Evolutionary conservation across 2,329 filamentous ascomycete genomes (phyloP).

Genomic region (Fonsecaea nubica): DNA sequence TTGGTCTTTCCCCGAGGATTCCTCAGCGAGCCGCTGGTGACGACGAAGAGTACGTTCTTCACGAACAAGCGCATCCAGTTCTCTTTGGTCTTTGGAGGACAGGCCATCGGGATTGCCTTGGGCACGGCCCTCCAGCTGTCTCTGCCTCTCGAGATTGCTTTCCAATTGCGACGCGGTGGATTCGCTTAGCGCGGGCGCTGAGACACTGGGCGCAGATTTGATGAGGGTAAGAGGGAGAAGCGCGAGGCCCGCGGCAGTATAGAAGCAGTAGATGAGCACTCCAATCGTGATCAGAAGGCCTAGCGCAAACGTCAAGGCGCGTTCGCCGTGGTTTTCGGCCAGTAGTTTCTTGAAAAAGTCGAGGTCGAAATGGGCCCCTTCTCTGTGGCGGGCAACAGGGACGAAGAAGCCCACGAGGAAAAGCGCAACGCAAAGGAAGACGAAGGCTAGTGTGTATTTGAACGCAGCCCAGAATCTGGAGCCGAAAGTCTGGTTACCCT

Average conservation of each 20-base stretch:
- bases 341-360: slow-evolving; percentile 91
- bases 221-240: slow-evolving; percentile 89
- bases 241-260: slow-evolving; percentile 87
- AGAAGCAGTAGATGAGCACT: slow-evolving; percentile 82
- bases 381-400: slow-evolving; percentile 73
- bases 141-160: slow-evolving; percentile 86
- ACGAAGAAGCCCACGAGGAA: slow-evolving; percentile 95
- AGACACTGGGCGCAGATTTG: slow-evolving; percentile 86
- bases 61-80: slow-evolving; percentile 83
- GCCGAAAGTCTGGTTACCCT: slow-evolving; percentile 73
- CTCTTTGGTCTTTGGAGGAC: slow-evolving; percentile 82
- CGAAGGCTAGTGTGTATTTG: slow-evolving; percentile 88
- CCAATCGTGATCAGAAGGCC: slow-evolving; percentile 89
- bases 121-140: slow-evolving; percentile 86
- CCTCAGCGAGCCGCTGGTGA: slow-evolving; percentile 83
- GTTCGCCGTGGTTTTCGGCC: slow-evolving; percentile 83
- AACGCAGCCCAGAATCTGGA: slow-evolving; percentile 80
- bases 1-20: slow-evolving; percentile 72
- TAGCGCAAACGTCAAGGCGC: slow-evolving; percentile 86
- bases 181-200: slow-evolving; percentile 77
- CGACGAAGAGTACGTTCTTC: slow-evolving; percentile 93
- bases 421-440: slow-evolving; percentile 74
- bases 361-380: slow-evolving; percentile 74
- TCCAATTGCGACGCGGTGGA: slow-evolving; percentile 81
- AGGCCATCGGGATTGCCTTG: slow-evolving; percentile 76